Conservation (phyloP, 2,329 filamentous ascomycete species). For the Aspergillus ruber region DNA sequence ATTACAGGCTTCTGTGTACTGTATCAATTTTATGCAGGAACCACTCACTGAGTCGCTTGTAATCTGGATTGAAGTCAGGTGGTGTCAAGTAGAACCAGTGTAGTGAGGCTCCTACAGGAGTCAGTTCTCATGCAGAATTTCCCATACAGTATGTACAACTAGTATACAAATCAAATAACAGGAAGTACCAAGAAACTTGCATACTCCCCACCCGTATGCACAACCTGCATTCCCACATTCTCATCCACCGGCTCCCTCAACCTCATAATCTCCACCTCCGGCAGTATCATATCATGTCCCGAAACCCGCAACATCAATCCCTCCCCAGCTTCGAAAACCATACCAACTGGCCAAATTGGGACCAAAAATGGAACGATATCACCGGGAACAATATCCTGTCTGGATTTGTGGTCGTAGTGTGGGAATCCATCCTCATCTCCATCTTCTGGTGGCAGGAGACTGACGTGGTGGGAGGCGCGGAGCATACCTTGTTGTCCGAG, state of each 20-base stretch:
- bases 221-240: slow-evolving; percentile 8
- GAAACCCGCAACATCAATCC: slow-evolving; percentile 14
- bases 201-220: slow-evolving; percentile 8
- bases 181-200: not conserved
- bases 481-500: slow-evolving; percentile 17
- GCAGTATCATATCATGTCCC: slow-evolving; percentile 17
- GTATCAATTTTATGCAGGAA: too few relatives aligned
- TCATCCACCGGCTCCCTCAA: slow-evolving; percentile 3
- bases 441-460: not conserved
- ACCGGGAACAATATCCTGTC: slow-evolving; percentile 4
- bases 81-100: too few relatives aligned
- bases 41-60: too few relatives aligned
- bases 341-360: slow-evolving; percentile 16
- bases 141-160: too few relatives aligned
- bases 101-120: too few relatives aligned
- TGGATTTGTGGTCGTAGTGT: slow-evolving; percentile 3
- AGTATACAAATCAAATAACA: not conserved
- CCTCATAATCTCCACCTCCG: slow-evolving; percentile 7
- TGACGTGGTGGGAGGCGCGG: slow-evolving; percentile 10
- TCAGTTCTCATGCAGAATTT: too few relatives aligned
- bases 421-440: not conserved
- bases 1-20: too few relatives aligned
- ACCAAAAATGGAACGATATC: slow-evolving; percentile 12
- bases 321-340: slow-evolving; percentile 19
- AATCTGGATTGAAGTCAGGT: too few relatives aligned